Base-by-base conservation (phyloP, 306 rosid genomes). In the Dalbergia cochinchinensis region DNA sequence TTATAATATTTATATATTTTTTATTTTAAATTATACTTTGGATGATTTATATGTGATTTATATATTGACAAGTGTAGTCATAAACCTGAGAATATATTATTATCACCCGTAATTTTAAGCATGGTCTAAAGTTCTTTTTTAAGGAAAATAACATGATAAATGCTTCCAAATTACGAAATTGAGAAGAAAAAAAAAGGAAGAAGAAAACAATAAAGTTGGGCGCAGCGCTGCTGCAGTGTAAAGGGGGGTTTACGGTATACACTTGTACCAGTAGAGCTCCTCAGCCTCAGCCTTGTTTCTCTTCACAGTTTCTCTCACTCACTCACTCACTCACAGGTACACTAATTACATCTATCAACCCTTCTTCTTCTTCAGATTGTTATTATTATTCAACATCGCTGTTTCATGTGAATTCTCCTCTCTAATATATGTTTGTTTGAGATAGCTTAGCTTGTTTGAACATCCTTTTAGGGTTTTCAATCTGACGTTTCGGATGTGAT, bases 391-490 rank as follows among this genome's bases (percentile, higher is more conserved):
- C 41, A 9, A 0, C 0, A 69, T 78, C 22, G 69, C 69, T 7
- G 11, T 35, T 71, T 7, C 44, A 2, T 31, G 1, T 63, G 4
- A 34, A 72, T 55, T 73, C 58, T 64, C 69, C 42, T 61, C 76
- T 63, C 15, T 0, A 13, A 45, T 0, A 47, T 10, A 11, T 71
- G 5, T 53, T 72, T 11, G 7, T 34, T 6, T 20, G 3, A 0
- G 1, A 7, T 65, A 37, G 3, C 41, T 7, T 68, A 16, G 3
- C 71, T 41, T 61, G 3, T 50, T 66, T 70, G 8, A 55, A 11
- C 71, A 47, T 72, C 72, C 33, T 71, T 20, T 71, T 80, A 83
- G 89, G 89, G 87, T 86, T 86, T 79, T 35, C 74, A 20, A 65
- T 65, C 41, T 64, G n/a, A 62, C 62, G 61, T 18, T 72, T 22